These are phyloP conservation scores for Termitomyces sp. DNA, from an alignment of 768 basidiomycete genomes.

Conservation along the genomic window DNA sequence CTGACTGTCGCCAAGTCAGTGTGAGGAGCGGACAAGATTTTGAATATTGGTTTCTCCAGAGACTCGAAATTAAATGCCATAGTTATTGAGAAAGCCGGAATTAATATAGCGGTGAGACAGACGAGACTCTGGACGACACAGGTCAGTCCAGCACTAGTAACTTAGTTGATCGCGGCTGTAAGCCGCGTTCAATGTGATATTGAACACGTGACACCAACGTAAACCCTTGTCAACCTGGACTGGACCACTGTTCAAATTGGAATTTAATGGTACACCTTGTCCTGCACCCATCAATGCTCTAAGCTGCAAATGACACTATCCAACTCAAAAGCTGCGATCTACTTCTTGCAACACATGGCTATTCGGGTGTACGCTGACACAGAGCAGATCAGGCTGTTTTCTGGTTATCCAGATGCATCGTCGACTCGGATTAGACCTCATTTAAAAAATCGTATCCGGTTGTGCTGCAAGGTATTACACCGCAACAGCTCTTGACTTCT, in stretches of 20 bases:
- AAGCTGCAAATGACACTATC: background rate
- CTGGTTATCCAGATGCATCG: background rate
- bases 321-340: background rate
- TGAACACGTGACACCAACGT: constrained; percentile 12
- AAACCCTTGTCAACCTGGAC: too few relatives aligned
- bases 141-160: background rate
- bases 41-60: constrained; percentile 56
- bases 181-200: constrained; percentile 7
- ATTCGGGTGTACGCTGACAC: background rate
- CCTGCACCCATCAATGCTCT: background rate
- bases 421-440: background rate
- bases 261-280: background rate
- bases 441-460: background rate
- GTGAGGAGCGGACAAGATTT: constrained; percentile 71
- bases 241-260: too few relatives aligned
- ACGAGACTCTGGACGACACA: background rate
- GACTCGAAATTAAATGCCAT: constrained; percentile 51
- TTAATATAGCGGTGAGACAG: background rate
- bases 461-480: background rate
- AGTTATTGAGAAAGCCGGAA: background rate
- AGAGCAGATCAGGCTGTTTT: background rate
- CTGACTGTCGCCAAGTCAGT: constrained; percentile 76
- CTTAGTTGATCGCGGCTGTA: constrained; percentile 5
- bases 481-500: background rate
- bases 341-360: background rate